Base-by-base conservation (phyloP, 78 protist species). In the Protostelium mycophagum region DNA sequence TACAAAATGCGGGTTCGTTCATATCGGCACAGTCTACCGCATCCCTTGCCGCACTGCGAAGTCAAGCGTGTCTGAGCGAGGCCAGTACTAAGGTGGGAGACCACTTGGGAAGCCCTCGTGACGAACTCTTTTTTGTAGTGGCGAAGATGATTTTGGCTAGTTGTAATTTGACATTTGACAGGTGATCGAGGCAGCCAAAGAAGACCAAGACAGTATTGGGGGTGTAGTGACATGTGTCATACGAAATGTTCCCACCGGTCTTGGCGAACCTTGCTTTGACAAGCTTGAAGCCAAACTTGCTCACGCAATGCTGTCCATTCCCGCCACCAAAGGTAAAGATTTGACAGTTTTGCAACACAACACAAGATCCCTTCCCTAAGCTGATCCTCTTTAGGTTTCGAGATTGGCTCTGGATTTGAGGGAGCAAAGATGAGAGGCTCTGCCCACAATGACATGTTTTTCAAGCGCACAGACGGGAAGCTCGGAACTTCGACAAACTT, bases 241-340 rank as follows among this genome's bases (percentile, higher is more conserved):
- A 31, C 88, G 95, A 29, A 85, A 88, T 34, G 87, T 90, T 25
- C 97, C 97, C 29, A 39, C 87, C 34, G 97, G 95, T 0, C 87
- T 51, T 34, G 97, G 97, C 0, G 97, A 96, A 90, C 97, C 97
- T 10, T 90, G 91, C 63, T 96, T 96, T 28, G 97, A 96, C 86
- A 92, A 93, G 31, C 92, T 96, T 0, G 96, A 94, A 84, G 97
- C 97, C 1, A 84, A 34, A 85, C 87, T 96, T 16, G 97, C 96
- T 25, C 97, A 96, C 87, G 97, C 97, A 28, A 94, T 94, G 96
- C 86, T 96, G 83, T 94, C 96, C 28, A 91, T 96, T 83, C 97
- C 97, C 1, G 97, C 97, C 28, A 96, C 97, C 1, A 96, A 96
- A 85, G 95, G 95, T 37, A 1, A 1, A 16, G 31, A 16, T 51